phyloP scores from a whole-genome alignment of 306 rosid genomes.

The Glycine soja region DNA sequence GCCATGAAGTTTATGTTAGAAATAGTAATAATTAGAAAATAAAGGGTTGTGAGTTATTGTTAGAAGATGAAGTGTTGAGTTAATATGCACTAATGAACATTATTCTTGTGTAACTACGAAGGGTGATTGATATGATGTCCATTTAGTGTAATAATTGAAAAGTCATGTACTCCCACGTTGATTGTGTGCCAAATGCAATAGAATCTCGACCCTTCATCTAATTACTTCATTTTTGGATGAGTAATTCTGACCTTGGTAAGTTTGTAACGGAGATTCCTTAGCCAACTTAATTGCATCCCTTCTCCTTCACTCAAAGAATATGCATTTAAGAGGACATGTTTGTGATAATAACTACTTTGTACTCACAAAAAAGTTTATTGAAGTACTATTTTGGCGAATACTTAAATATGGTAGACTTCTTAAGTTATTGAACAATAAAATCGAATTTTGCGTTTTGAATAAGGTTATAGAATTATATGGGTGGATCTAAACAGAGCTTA shows the following conservation, averaged over 20 bases:
- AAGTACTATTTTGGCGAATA: constrained; percentile 6
- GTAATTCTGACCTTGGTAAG: background rate
- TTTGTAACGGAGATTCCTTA: background rate
- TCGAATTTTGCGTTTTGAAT: background rate
- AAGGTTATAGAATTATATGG: constrained; percentile 2
- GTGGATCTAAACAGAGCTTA: background rate
- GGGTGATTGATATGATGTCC: background rate
- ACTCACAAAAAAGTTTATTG: background rate
- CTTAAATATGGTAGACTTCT: background rate
- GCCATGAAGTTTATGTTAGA: background rate
- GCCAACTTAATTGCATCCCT: constrained; percentile 27
- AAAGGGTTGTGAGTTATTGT: background rate
- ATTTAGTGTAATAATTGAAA: no score
- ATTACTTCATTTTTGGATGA: background rate
- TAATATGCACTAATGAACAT: background rate
- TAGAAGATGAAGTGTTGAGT: background rate
- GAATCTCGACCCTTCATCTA: constrained; percentile 24
- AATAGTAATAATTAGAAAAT: background rate
- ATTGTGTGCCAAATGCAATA: no score
- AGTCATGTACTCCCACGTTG: no score
- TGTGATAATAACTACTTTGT: constrained; percentile 21
- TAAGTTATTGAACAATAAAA: background rate
- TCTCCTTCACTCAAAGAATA: constrained; percentile 42
- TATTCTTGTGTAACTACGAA: background rate
- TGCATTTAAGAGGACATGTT: constrained; percentile 3